Evolutionary conservation across 495 filamentous ascomycete genomes (phyloP).

Genomic region (Amphirosellinia nigrospora): DNA sequence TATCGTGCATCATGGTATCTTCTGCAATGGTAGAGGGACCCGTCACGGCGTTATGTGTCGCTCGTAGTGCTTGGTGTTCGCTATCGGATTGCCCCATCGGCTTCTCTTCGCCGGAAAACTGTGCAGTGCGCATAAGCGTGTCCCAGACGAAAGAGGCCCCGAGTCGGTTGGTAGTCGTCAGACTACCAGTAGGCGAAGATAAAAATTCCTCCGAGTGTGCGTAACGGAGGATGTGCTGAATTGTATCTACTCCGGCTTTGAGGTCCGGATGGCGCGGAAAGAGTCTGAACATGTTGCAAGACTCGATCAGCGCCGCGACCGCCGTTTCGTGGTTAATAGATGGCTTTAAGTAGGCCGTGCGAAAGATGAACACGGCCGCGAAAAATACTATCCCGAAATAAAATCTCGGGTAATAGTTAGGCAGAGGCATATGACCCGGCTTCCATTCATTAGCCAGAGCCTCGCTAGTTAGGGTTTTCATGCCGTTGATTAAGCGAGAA

Average conservation of each 20-base stretch:
- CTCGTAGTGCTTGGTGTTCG: neutral
- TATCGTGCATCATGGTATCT: neutral
- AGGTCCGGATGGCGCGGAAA: conserved; percentile 9
- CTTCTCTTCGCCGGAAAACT: neutral
- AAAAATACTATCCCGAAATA: conserved; percentile 11
- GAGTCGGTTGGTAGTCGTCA: conserved; percentile 1
- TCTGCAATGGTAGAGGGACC: neutral
- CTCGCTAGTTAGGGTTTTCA: conserved; percentile 6
- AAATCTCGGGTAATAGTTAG: conserved; percentile 11
- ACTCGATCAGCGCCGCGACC: neutral
- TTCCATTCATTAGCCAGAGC: neutral
- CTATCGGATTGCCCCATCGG: neutral
- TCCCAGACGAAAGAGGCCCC: conserved; percentile 21
- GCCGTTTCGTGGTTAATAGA: neutral
- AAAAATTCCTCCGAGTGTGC: neutral
- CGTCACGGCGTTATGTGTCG: neutral
- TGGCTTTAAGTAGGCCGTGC: conserved; percentile 2
- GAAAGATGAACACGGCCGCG: conserved; percentile 19
- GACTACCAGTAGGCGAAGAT: conserved; percentile 6
- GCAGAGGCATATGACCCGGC: neutral
- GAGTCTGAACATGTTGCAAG: neutral
- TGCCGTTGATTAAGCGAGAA: neutral
- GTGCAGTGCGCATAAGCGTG: neutral
- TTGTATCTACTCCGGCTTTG: neutral
- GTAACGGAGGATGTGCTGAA: conserved; percentile 15